Evolutionary conservation across 2,329 filamentous ascomycete genomes (phyloP).

Genomic region (Aspergillus quadricinctus): DNA sequence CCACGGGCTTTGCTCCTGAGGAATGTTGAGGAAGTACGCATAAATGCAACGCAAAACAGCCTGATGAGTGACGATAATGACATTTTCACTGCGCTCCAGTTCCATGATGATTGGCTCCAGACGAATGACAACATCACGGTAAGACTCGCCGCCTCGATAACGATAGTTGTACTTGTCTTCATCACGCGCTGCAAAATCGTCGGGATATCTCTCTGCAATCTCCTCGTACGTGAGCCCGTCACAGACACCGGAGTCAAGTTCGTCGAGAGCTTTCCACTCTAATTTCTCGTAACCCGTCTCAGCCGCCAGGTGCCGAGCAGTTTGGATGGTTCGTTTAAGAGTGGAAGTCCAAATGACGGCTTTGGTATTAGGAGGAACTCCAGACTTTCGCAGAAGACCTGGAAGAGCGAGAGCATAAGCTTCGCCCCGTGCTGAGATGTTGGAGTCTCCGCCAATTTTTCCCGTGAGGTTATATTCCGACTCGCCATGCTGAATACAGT

Average conservation of each 20-base stretch:
- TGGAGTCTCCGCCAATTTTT: conserved; percentile 87
- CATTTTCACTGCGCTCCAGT: conserved; percentile 90
- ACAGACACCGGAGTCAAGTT: conserved; percentile 93
- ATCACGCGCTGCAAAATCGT: conserved; percentile 92
- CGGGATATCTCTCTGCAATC: conserved; percentile 84
- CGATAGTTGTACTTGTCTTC: conserved; percentile 99
- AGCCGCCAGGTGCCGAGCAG: conserved; percentile 72
- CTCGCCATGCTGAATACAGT: conserved; percentile 71
- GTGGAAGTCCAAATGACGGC: conserved; percentile 74
- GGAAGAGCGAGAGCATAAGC: conserved; percentile 83
- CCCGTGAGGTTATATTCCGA: conserved; percentile 87
- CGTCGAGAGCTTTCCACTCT: conserved; percentile 97
- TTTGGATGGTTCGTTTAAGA: conserved; percentile 81
- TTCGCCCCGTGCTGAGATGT: conserved; percentile 79
- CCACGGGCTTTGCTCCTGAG: conserved; percentile 90
- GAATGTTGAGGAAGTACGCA: conserved; percentile 97
- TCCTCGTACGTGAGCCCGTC: conserved; percentile 95
- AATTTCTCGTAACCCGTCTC: conserved; percentile 77
- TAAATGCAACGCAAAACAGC: conserved; percentile 96
- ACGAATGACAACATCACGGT: conserved; percentile 94
- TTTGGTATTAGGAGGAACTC: conserved; percentile 63
- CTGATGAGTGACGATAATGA: conserved; percentile 96
- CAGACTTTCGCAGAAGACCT: conserved; percentile 76
- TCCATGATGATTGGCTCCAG: conserved; percentile 99
- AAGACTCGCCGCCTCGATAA: conserved; percentile 91